These are phyloP conservation scores for Knoxdaviesia capensis DNA, from an alignment of 2,329 filamentous ascomycete species.

Conservation along the genomic window DNA sequence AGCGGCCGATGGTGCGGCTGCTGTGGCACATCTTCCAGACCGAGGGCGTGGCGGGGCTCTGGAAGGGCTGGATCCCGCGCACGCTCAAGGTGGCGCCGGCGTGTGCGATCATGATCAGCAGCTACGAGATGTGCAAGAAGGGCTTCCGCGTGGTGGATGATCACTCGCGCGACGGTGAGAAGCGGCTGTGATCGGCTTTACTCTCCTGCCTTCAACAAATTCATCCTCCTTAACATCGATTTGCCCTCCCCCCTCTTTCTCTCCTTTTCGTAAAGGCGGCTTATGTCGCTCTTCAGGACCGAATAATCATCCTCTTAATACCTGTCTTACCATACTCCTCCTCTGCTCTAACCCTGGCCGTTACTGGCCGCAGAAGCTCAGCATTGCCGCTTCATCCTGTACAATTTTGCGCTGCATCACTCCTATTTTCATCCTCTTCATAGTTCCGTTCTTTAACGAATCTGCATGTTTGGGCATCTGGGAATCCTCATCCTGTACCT, in stretches of 20 bases:
- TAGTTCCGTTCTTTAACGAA: too few relatives aligned
- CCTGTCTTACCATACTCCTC: too few relatives aligned
- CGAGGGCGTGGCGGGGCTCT: conserved; percentile 64
- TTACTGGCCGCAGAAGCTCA: background rate
- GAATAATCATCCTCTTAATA: too few relatives aligned
- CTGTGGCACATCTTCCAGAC: conserved; percentile 80
- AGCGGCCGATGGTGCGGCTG: conserved; percentile 59
- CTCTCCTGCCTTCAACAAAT: background rate
- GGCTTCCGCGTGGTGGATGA: conserved; percentile 60
- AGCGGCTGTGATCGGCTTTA: background rate
- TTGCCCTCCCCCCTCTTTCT: background rate
- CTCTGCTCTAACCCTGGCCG: background rate
- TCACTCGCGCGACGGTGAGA: conserved; percentile 8
- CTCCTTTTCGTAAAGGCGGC: too few relatives aligned
- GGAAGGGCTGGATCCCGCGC: conserved; percentile 78
- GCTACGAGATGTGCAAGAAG: conserved; percentile 89
- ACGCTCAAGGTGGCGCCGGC: conserved; percentile 90
- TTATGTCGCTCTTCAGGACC: too few relatives aligned
- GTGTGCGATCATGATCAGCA: conserved; percentile 98
- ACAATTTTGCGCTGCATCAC: too few relatives aligned
- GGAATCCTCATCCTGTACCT: too few relatives aligned
- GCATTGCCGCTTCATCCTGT: too few relatives aligned
- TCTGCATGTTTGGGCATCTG: too few relatives aligned
- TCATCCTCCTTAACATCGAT: background rate
- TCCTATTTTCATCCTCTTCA: too few relatives aligned